Percentiles rank a stretch among this genome's conserved stretches.
phyloP scores from a whole-genome alignment of 371 early-diverging fungal species.

The Catenaria anguillulae region DNA sequence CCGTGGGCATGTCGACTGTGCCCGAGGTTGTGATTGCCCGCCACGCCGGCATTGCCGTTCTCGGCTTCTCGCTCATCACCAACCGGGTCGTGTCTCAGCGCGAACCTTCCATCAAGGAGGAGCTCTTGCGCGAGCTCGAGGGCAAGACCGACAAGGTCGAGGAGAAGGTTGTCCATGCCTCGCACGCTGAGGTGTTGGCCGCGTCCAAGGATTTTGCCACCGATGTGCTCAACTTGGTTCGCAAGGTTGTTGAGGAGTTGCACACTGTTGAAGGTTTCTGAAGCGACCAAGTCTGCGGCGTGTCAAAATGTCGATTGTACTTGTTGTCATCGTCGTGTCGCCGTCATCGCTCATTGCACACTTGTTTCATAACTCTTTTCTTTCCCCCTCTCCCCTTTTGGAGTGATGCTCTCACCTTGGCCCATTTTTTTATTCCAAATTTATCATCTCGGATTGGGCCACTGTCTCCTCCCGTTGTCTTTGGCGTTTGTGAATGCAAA shows the following conservation, averaged over 20 bases:
- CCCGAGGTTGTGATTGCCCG: constrained; percentile 88
- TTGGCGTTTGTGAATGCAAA: no score
- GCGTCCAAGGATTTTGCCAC: constrained; percentile 16
- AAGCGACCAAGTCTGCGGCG: no score
- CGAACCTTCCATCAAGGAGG: constrained; percentile 46
- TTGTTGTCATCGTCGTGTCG: no score
- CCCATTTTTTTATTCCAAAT: no score
- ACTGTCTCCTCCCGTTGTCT: no score
- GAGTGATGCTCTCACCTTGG: no score
- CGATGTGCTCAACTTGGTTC: background rate
- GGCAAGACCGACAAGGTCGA: constrained; percentile 25
- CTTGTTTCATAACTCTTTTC: no score
- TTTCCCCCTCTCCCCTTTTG: no score
- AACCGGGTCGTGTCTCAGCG: constrained; percentile 56
- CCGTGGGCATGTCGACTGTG: constrained; percentile 91
- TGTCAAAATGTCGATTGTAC: no score
- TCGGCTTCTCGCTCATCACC: constrained; percentile 74
- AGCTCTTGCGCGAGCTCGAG: constrained; percentile 33
- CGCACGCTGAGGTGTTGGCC: constrained; percentile 79
- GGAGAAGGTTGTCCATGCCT: constrained; percentile 45
- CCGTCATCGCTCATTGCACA: no score
- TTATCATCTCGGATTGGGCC: no score
- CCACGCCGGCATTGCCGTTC: constrained; percentile 73
- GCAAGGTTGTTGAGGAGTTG: constrained; percentile 1
- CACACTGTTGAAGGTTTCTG: background rate